These are phyloP conservation scores for Acacia concinna DNA, from an alignment of 331 rosid genomes.

Conservation along the genomic window DNA sequence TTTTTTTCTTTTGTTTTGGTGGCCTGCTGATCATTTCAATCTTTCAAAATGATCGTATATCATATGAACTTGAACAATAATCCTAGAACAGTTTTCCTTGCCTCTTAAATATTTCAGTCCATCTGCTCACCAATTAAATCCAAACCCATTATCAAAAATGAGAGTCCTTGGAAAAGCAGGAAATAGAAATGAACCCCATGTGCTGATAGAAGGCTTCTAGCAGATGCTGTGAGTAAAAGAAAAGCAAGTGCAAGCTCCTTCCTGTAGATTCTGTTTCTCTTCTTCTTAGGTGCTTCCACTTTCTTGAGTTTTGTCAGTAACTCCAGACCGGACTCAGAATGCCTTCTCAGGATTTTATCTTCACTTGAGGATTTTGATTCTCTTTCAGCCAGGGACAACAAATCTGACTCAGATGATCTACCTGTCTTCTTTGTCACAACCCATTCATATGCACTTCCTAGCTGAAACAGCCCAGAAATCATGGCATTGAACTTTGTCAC, in stretches of 20 bases:
- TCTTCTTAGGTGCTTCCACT: slow-evolving; percentile 48
- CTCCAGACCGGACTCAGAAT: slow-evolving; percentile 82
- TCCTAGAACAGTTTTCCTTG: slow-evolving; percentile 8
- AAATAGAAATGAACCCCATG: slow-evolving; percentile 97
- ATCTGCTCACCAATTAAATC: slow-evolving; percentile 97
- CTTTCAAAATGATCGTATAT: slow-evolving; percentile 28
- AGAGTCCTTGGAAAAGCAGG: slow-evolving; percentile 92
- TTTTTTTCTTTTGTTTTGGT: neutral
- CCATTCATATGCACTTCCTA: slow-evolving; percentile 98
- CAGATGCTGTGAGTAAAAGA: slow-evolving; percentile 87
- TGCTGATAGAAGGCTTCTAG: slow-evolving; percentile 84
- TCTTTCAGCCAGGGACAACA: slow-evolving; percentile 73
- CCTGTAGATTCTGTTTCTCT: slow-evolving; percentile 76
- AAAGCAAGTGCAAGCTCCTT: slow-evolving; percentile 93
- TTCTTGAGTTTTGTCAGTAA: slow-evolving; percentile 63
- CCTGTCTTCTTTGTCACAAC: slow-evolving; percentile 98
- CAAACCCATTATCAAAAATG: slow-evolving; percentile 84
- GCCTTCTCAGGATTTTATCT: slow-evolving; percentile 75
- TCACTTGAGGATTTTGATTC: slow-evolving; percentile 68
- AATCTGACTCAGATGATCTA: slow-evolving; percentile 88
- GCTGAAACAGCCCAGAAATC: slow-evolving; percentile 92
- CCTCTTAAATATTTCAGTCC: slow-evolving; percentile 44
- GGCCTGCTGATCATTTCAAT: neutral
- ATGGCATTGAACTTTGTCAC: slow-evolving; percentile 99
- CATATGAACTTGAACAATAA: slow-evolving; percentile 26